Evolutionary conservation across 1,284 basidiomycete genomes (phyloP).

Genomic region (Sutorius eximius): DNA sequence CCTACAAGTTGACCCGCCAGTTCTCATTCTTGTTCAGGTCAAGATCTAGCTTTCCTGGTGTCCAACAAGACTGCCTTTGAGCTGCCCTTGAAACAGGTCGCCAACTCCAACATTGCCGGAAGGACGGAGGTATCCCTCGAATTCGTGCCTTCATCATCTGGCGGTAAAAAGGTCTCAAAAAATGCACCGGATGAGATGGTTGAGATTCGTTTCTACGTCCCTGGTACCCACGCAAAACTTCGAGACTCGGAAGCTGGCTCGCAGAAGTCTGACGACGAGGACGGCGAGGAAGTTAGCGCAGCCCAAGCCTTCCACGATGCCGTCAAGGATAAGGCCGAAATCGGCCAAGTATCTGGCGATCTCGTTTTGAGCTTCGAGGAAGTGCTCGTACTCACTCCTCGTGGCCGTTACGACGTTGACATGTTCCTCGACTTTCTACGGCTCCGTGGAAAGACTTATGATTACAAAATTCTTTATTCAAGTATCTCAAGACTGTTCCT

Average conservation of each 20-base stretch:
- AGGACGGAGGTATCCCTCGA: slow-evolving; percentile 98
- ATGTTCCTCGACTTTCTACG: slow-evolving; percentile 96
- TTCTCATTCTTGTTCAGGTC: slow-evolving; percentile 50
- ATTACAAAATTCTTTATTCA: slow-evolving; percentile 95
- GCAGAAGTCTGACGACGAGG: slow-evolving; percentile 70
- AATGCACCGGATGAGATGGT: slow-evolving; percentile 82
- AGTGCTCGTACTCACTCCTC: slow-evolving; percentile 93
- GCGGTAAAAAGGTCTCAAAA: slow-evolving; percentile 49
- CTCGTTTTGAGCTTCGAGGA: slow-evolving; percentile 96
- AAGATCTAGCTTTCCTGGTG: slow-evolving; percentile 88
- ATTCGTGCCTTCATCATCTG: slow-evolving; percentile 61
- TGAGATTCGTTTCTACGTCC: slow-evolving; percentile 96
- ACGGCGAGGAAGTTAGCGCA: slow-evolving; percentile 78
- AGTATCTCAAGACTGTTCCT: slow-evolving; percentile 92
- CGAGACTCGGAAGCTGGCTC: slow-evolving; percentile 78
- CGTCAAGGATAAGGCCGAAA: slow-evolving; percentile 96
- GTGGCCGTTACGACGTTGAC: slow-evolving; percentile 97
- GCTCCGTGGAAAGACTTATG: slow-evolving; percentile 96
- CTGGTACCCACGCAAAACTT: slow-evolving; percentile 73
- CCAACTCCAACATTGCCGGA: slow-evolving; percentile 97
- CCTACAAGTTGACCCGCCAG: neutral
- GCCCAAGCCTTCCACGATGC: slow-evolving; percentile 96
- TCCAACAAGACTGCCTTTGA: slow-evolving; percentile 92
- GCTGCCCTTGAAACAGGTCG: slow-evolving; percentile 83
- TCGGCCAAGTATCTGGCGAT: slow-evolving; percentile 90